These are phyloP conservation scores for Candida piceae DNA, from an alignment of 805 yeast species.

Conservation along the genomic window DNA sequence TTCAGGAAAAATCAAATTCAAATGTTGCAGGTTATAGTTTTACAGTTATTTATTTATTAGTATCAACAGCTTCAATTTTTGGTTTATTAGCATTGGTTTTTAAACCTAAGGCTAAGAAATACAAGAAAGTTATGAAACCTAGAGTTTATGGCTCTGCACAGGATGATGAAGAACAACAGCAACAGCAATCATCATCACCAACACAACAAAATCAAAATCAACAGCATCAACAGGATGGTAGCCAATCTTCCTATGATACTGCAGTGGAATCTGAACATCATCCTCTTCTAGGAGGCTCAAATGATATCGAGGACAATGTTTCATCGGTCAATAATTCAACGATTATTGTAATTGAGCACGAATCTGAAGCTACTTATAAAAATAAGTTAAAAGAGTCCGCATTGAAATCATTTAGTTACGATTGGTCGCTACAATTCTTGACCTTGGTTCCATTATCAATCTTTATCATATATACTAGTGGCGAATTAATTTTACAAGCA, in stretches of 20 bases:
- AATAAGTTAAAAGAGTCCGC: slow-evolving; percentile 27
- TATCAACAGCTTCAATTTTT: slow-evolving; percentile 41
- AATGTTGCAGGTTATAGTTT: slow-evolving; percentile 52
- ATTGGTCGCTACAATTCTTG: slow-evolving; percentile 76
- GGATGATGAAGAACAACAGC: slow-evolving; percentile 7
- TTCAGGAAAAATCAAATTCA: slow-evolving; percentile 40
- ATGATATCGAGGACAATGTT: too few relatives aligned
- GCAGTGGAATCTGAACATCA: slow-evolving; percentile 20
- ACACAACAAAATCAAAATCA: not conserved
- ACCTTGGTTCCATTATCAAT: slow-evolving; percentile 62
- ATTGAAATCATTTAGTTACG: slow-evolving; percentile 53
- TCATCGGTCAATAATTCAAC: slow-evolving; percentile 10
- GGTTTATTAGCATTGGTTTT: slow-evolving; percentile 49
- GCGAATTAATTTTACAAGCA: slow-evolving; percentile 57
- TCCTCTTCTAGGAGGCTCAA: slow-evolving; percentile 13
- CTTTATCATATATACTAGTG: slow-evolving; percentile 48
- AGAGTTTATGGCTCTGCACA: slow-evolving; percentile 19
- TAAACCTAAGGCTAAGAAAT: slow-evolving; percentile 21
- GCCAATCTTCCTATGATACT: slow-evolving; percentile 16
- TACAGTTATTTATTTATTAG: slow-evolving; percentile 41
- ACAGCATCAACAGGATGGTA: slow-evolving; percentile 2
- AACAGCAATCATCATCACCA: too few relatives aligned
- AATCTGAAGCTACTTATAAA: slow-evolving; percentile 21
- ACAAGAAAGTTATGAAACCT: slow-evolving; percentile 14
- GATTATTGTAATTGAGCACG: slow-evolving; percentile 23